Base-by-base conservation (phyloP, 371 early-diverging fungal genomes). In the Mucor piriformis region DNA sequence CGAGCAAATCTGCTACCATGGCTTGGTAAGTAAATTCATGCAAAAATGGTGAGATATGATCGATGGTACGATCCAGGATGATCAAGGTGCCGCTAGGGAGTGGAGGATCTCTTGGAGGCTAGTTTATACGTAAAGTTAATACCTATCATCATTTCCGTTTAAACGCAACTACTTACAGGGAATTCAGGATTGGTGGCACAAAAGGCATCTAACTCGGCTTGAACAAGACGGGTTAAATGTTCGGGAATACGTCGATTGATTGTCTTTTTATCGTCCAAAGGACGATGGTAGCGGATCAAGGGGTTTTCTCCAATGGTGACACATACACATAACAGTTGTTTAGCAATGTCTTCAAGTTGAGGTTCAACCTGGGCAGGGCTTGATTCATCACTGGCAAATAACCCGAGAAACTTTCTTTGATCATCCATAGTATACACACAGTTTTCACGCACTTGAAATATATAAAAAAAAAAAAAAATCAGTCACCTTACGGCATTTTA, bases 11-110 rank as follows among this genome's bases (percentile, higher is more conserved):
- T 48, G 93, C 87, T 12, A 88, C 85, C 89, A 95, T 92, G 3
- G 97, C 94, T 73, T 97, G 95, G 61, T 95, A 97, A 0, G 96
- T 93, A 40, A 97, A 93, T 64, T 95, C 93, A 73, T 97, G 98
- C 25, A 97, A 67, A 18, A 97, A 74, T 1, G 99, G 96, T 6
- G 95, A 82, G 50, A 83, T 72, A 33, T 88, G 77, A 74, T 98
- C 99, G 44, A 94, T 79, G 3, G 92, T 86, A 54, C 99, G 90
- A 76, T 98, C 99, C 23, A 94, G 69, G 54, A 98, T 82, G 23
- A 97, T 74, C 25, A 97, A 61, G 23, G 88, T 86, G 43, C 88
- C 83, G n/a, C 88, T 85, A 40, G 83, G 82, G 61, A 84, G 83
- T 44, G 83, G 79, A 34, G 81, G 74, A n/a, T 83, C 81, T 63